Percentiles rank a stretch among this genome's conserved stretches.
phyloP scores from a whole-genome alignment of 73 alveolate species.

The Stentor roeselii region DNA sequence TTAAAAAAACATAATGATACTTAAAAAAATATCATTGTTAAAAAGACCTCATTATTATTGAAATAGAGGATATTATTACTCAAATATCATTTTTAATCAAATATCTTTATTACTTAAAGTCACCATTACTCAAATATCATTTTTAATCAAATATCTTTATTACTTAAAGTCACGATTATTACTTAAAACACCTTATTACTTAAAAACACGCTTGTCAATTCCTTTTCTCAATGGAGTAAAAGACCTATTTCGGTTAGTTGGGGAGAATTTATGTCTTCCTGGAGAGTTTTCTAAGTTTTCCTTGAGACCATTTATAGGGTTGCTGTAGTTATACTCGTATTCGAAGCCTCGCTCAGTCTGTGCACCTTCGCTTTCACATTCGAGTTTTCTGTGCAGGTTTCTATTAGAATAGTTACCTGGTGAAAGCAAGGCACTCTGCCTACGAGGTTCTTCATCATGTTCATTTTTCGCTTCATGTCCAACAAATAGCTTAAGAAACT shows the following conservation, averaged over 20 bases:
- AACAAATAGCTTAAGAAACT: constrained; percentile 45
- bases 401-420: neutral
- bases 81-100: too few species aligned
- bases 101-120: too few species aligned
- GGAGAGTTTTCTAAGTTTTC: neutral
- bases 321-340: neutral
- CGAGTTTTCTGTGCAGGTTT: neutral
- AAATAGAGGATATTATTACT: too few species aligned
- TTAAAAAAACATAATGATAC: too few species aligned
- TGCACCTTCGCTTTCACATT: neutral
- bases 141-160: too few species aligned
- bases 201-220: neutral
- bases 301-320: neutral
- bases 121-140: too few species aligned
- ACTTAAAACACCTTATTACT: too few species aligned
- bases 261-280: neutral
- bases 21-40: too few species aligned
- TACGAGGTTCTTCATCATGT: neutral
- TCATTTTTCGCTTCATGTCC: constrained; percentile 39
- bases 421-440: neutral
- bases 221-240: neutral
- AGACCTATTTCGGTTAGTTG: neutral
- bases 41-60: too few species aligned
- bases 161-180: too few species aligned
- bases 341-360: neutral